phyloP scores from a whole-genome alignment of 805 yeast species.

The Starmerella powellii region DNA sequence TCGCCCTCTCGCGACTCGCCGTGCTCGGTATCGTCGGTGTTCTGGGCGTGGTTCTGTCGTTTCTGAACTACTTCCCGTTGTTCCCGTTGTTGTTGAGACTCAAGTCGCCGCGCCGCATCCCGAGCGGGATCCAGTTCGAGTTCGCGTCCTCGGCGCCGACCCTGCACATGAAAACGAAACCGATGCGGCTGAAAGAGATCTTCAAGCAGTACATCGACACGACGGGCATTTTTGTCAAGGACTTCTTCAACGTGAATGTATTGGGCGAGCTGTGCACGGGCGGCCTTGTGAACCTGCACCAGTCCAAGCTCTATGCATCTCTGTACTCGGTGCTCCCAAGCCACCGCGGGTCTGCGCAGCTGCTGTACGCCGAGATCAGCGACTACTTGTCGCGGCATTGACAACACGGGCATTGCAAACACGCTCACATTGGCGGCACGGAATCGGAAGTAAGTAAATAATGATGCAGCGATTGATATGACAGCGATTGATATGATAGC shows the following conservation, averaged over 20 bases:
- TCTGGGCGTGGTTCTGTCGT: slow-evolving; percentile 48
- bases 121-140: slow-evolving; percentile 41
- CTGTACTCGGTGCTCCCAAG: slow-evolving; percentile 44
- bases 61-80: slow-evolving; percentile 73
- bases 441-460: no score
- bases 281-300: slow-evolving; percentile 36
- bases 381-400: slow-evolving; percentile 1
- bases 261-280: slow-evolving; percentile 37
- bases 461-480: no score
- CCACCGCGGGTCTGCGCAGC: slow-evolving; percentile 26
- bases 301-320: slow-evolving; percentile 39
- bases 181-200: slow-evolving; percentile 36
- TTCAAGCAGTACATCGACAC: slow-evolving; percentile 36
- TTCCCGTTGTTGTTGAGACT: slow-evolving; percentile 68
- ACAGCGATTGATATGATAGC: no score
- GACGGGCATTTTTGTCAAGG: slow-evolving; percentile 4
- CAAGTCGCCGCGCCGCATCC: slow-evolving; percentile 63
- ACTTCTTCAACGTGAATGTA: slow-evolving; percentile 24
- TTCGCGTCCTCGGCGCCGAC: no score
- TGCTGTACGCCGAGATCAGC: slow-evolving; percentile 13
- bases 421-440: no score
- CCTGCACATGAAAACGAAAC: slow-evolving; percentile 33
- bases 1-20: slow-evolving; percentile 47
- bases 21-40: slow-evolving; percentile 39
- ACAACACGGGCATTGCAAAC: no score